A percentile compares a stretch with the other conserved stretches of the same genome.
Evolutionary conservation across 2,329 filamentous ascomycete species (phyloP).

Genomic region (Lachnellula hyalina): DNA sequence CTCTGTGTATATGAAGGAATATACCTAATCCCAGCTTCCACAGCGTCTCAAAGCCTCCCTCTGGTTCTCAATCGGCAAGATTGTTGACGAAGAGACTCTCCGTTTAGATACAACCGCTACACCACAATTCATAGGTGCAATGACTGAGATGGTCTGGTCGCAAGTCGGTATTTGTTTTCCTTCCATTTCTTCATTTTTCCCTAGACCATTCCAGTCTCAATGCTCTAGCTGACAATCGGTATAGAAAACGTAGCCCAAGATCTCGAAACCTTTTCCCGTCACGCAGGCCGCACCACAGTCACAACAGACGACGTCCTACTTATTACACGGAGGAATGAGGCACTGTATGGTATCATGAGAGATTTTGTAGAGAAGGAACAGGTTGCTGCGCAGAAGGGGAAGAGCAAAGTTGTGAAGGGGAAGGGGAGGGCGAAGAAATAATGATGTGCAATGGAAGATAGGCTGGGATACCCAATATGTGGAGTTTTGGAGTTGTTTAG

Average conservation of each 20-base stretch:
- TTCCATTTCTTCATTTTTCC: neutral
- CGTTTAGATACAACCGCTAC: conserved; percentile 76
- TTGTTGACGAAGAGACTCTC: conserved; percentile 79
- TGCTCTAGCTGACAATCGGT: neutral
- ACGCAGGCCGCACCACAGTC: conserved; percentile 76
- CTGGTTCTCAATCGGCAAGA: conserved; percentile 79
- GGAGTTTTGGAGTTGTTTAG: no score
- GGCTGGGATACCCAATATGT: neutral
- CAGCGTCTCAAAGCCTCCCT: conserved; percentile 79
- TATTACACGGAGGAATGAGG: conserved; percentile 80
- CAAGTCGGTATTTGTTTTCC: conserved; percentile 62
- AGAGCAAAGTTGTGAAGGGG: neutral
- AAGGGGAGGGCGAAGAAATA: neutral
- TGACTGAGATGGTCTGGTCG: conserved; percentile 82
- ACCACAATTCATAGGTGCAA: conserved; percentile 79
- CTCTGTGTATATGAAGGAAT: neutral
- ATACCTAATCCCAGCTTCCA: neutral
- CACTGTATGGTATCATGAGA: conserved; percentile 70
- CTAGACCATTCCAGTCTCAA: neutral
- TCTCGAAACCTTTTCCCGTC: conserved; percentile 63
- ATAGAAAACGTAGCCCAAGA: conserved; percentile 52
- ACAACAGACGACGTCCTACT: conserved; percentile 84
- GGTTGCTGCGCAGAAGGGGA: conserved; percentile 30
- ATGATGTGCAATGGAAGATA: neutral
- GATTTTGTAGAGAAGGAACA: conserved; percentile 59